Percentiles rank a stretch among this genome's conserved stretches.
Evolutionary conservation across 192 early-diverging fungal species (phyloP).

Genomic region (Backusella australiensis): DNA sequence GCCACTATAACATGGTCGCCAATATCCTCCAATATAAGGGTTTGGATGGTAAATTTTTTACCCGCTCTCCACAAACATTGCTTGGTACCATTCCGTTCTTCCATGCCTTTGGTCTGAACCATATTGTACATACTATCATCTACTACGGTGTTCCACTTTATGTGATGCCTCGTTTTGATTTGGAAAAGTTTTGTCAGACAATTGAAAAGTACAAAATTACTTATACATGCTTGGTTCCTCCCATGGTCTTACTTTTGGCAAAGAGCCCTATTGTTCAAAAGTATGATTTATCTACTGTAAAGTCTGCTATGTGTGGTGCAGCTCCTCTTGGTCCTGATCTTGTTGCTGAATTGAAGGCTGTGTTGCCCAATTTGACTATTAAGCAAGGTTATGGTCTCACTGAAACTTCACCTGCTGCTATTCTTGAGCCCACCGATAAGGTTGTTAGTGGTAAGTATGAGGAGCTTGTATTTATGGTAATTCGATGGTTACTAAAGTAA

Average conservation of each 20-base stretch:
- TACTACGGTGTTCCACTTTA: constrained; percentile 41
- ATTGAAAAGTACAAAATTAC: constrained; percentile 72
- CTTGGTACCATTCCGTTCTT: constrained; percentile 30
- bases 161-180: constrained; percentile 62
- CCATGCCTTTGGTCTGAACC: constrained; percentile 29
- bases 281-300: constrained; percentile 59
- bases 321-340: constrained; percentile 63
- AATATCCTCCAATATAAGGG: constrained; percentile 14
- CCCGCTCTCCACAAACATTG: not conserved
- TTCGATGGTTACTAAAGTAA: not conserved
- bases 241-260: constrained; percentile 61
- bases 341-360: constrained; percentile 23
- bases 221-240: constrained; percentile 78
- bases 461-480: not conserved
- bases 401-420: constrained; percentile 57
- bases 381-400: constrained; percentile 76
- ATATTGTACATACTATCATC: constrained; percentile 3
- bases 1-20: constrained; percentile 26
- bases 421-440: constrained; percentile 27
- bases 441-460: constrained; percentile 30
- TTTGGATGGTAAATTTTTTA: constrained; percentile 43
- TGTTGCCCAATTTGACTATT: constrained; percentile 31
- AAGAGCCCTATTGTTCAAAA: constrained; percentile 63
- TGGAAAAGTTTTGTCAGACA: constrained; percentile 57
- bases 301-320: constrained; percentile 54